Evolutionary conservation across 164 flowering plant species (phyloP).

Genomic region (Piper longum): DNA sequence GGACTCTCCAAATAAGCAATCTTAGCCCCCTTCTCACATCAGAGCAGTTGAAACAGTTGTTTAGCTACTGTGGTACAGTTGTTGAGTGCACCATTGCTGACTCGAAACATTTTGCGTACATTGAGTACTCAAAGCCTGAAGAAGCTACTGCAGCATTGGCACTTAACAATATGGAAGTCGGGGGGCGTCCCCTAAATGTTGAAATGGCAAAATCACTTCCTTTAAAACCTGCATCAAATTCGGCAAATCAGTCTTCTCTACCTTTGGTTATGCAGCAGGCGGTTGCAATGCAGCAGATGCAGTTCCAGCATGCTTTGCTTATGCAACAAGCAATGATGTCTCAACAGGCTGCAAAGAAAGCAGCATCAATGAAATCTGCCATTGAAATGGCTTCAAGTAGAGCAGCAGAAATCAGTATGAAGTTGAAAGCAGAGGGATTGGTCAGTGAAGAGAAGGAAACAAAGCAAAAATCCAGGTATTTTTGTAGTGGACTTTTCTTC

Average conservation of each 20-base stretch:
- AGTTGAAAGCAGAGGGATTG: conserved; percentile 67
- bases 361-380: conserved; percentile 92
- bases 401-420: conserved; percentile 93
- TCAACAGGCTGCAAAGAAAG: conserved; percentile 91
- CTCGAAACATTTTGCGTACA: conserved; percentile 87
- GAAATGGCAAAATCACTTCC: conserved; percentile 99
- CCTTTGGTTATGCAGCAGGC: conserved; percentile 98
- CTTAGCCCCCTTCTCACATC: conserved; percentile 83
- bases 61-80: conserved; percentile 83
- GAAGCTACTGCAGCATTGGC: conserved; percentile 89
- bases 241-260: conserved; percentile 53
- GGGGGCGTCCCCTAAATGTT: conserved; percentile 89
- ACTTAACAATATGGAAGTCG: conserved; percentile 88
- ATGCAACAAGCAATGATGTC: conserved; percentile 91
- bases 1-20: conserved; percentile 89
- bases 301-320: conserved; percentile 89
- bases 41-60: conserved; percentile 86
- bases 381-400: conserved; percentile 91
- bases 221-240: conserved; percentile 37
- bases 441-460: conserved; percentile 39
- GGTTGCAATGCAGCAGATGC: conserved; percentile 99
- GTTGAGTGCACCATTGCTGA: conserved; percentile 82
- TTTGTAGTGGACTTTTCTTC: background rate
- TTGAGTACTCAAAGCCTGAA: conserved; percentile 92
- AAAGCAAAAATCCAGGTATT: conserved; percentile 49